These are phyloP conservation scores for Paraphoma sp. DNA, from an alignment of 2,329 filamentous ascomycete species.

Conservation along the genomic window DNA sequence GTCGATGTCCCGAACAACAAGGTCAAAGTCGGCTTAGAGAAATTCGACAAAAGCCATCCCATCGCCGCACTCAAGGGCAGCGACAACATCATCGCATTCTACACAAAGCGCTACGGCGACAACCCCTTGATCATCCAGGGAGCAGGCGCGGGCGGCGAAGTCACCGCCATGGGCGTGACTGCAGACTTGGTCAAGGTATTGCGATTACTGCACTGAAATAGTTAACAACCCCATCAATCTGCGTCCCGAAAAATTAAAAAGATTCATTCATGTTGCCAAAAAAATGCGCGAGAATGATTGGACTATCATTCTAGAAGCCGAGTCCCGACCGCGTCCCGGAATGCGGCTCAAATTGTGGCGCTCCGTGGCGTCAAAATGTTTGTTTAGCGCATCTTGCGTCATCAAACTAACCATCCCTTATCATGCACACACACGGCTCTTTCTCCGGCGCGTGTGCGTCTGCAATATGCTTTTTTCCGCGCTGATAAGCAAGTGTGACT, in stretches of 20 bases:
- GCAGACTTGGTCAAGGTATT: conserved; percentile 90
- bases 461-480: neutral
- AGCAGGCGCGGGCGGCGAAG: conserved; percentile 89
- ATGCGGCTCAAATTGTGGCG: neutral
- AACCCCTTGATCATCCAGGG: conserved; percentile 95
- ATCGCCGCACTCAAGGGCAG: conserved; percentile 96
- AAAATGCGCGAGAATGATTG: neutral
- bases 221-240: neutral
- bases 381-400: neutral
- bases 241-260: too few species aligned
- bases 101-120: conserved; percentile 90
- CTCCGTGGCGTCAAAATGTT: neutral
- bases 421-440: neutral
- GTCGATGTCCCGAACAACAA: conserved; percentile 82
- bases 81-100: conserved; percentile 99
- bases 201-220: conserved; percentile 66
- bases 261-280: too few species aligned
- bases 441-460: neutral
- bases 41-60: conserved; percentile 80
- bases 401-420: neutral
- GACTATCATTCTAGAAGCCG: neutral
- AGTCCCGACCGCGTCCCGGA: neutral
- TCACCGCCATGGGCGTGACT: conserved; percentile 98
- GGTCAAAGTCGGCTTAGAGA: conserved; percentile 92
- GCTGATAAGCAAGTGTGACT: neutral